Percentiles rank a stretch among this genome's conserved stretches.
phyloP scores from a whole-genome alignment of 163 green algal genomes.

The Coccomyxa subellipsoidea region DNA sequence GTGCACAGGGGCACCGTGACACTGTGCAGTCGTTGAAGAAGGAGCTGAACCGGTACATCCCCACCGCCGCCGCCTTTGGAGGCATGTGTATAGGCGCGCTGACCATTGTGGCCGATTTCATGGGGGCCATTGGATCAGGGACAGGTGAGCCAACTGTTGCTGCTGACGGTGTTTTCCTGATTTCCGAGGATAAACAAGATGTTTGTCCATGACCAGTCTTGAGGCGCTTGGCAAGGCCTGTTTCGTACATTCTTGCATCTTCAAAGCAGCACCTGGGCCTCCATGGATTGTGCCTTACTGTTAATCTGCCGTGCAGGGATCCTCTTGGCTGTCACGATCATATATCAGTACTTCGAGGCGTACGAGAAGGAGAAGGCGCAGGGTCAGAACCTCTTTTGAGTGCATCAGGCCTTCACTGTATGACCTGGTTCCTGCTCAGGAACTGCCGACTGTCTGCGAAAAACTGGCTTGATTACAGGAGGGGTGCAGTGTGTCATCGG shows the following conservation, averaged over 20 bases:
- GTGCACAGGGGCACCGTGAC: constrained; percentile 81
- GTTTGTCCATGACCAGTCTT: no score
- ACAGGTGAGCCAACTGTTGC: constrained; percentile 57
- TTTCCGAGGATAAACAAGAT: no score
- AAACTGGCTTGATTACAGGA: no score
- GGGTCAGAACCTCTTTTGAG: constrained; percentile 43
- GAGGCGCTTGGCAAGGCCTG: no score
- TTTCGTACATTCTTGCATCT: no score
- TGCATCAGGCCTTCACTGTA: neutral
- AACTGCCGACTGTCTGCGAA: neutral
- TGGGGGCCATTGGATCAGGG: constrained; percentile 79
- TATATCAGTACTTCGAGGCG: constrained; percentile 95
- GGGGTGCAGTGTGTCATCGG: no score
- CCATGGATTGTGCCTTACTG: neutral
- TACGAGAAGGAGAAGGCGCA: constrained; percentile 63
- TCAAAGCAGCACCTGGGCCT: no score
- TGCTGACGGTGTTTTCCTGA: neutral
- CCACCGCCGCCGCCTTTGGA: constrained; percentile 96
- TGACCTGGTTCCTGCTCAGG: neutral
- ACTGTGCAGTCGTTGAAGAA: constrained; percentile 84
- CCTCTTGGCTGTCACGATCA: constrained; percentile 98
- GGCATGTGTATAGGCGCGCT: constrained; percentile 99
- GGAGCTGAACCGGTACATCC: constrained; percentile 98
- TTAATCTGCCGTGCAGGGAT: constrained; percentile 89
- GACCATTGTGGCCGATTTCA: constrained; percentile 98